Base-by-base conservation (phyloP, 352 stramenopile genomes). In the Pythium brassicae region DNA sequence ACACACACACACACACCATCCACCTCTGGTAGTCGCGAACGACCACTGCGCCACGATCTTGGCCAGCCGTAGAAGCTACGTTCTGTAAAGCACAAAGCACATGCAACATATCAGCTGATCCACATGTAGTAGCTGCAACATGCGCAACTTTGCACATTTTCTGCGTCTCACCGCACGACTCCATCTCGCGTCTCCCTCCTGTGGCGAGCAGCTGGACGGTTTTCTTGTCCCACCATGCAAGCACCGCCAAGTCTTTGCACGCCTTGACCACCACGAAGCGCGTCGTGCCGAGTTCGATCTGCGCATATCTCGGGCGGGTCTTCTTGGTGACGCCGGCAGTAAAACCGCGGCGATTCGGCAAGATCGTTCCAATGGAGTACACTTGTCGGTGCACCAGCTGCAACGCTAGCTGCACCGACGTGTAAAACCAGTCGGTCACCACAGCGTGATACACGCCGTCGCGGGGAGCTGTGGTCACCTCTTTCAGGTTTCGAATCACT, bases 1-100 rank as follows among this genome's bases (percentile, higher is more conserved):
- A 49, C 43, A 19, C 43, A n/a, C n/a, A n/a, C n/a, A n/a, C n/a
- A n/a, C n/a, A n/a, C 23, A 15, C 43, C 20, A 49, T 49, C 43
- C 43, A 35, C 5, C 11, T 10, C 2, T 35, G 45, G 23, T 50
- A 35, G 45, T 35, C 45, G 1, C 45, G 45, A 7, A 50, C 45
- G 2, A 35, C 23, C 45, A 35, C 2, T 20, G 45, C 1, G 35
- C 45, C 12, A 22, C 12, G 11, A 50, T 7, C 1, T 12, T 1
- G 3, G 4, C 23, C 5, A 20, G 5, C 2, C 45, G 11, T 19
- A 22, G 45, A 11, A n/a, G 22, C 1, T 12, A 9, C 23, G 45
- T 20, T 50, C 45, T 4, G 29, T 35, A 10, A n/a, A 10, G 29
- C 10, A 35, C 10, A 11, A 14, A 14, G 2, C 8, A 37, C 32